These are phyloP conservation scores for Globisporangium rhizosaccharum DNA, from an alignment of 352 stramenopile genomes.

Conservation along the genomic window DNA sequence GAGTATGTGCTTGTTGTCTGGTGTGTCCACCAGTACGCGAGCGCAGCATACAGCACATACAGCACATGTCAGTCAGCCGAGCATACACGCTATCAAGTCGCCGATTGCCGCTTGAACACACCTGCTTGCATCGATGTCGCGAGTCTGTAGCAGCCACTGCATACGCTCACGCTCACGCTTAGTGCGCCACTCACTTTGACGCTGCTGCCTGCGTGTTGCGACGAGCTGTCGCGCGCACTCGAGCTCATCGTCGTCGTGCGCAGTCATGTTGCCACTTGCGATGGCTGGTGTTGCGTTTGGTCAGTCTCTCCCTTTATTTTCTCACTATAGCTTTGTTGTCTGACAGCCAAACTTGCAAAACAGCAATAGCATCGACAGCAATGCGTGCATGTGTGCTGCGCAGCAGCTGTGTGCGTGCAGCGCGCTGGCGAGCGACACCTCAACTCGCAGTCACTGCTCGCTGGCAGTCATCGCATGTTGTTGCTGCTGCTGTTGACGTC, in stretches of 20 bases:
- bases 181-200: background rate
- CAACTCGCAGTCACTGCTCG: no score
- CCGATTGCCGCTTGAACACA: background rate
- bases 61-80: background rate
- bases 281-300: background rate
- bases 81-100: background rate
- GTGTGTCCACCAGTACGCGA: background rate
- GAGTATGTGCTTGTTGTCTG: background rate
- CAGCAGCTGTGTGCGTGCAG: background rate
- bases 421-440: no score
- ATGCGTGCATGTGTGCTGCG: background rate
- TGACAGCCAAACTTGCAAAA: background rate
- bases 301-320: background rate
- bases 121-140: background rate
- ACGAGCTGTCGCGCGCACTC: background rate
- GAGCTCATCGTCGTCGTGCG: background rate
- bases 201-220: background rate
- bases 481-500: no score
- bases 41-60: background rate
- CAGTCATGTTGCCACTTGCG: background rate
- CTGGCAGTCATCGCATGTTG: no score
- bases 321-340: background rate
- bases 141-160: background rate
- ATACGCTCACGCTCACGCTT: background rate
- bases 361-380: background rate